Evolutionary conservation across 1,284 basidiomycete species (phyloP), one percentile per base, ranked within the genome.

Genomic region (Ceratorhiza oryzae-sativae): DNA sequence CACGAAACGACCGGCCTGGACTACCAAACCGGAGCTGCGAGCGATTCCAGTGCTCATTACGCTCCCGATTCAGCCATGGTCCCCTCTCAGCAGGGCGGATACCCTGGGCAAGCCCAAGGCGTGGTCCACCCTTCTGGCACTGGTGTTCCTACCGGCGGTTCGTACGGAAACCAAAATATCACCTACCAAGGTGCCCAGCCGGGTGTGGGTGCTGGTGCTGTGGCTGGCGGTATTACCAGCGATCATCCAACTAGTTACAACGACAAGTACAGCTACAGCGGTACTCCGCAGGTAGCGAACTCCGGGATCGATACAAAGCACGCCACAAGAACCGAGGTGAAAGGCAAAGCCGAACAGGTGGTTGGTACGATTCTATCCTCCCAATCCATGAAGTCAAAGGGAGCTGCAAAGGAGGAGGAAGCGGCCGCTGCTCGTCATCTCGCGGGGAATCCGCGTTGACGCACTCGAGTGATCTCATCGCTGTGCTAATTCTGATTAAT

Each of bases 371-470:
- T 72, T 27, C 23, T 72, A 32, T 72, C 58, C 23, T 72, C 71
- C 12, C 36, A 72, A 36, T 41, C 58, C 13, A 51, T 72, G 58
- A 72, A 72, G 48, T 48, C 60, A 12, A 62, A 72, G 59, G 71
- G 71, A 5, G 34, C 20, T 32, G 60, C 60, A n/a, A 72, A 72
- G 59, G 58, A 72, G 41, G 46, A 63, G 45, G 46, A 72, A 30
- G 71, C 59, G 15, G 46, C 58, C 23, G 71, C 59, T 36, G 34
- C 61, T n/a, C 58, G 58, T 18, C 60, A 72, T 32, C 59, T 62
- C 23, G 41, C n/a, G 23, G 45, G 13, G 32, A 55, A 55, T 27
- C 42, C 36, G 13, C 36, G 36, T 39, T 39, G 13, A 39, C 13
- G 36, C 13, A 39, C 36, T 6, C 36, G 13, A 6, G 36, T 13